Evolutionary conservation across 2,329 filamentous ascomycete genomes (phyloP), one percentile per base, ranked within the genome.

Genomic region (Xylariaceae sp.): DNA sequence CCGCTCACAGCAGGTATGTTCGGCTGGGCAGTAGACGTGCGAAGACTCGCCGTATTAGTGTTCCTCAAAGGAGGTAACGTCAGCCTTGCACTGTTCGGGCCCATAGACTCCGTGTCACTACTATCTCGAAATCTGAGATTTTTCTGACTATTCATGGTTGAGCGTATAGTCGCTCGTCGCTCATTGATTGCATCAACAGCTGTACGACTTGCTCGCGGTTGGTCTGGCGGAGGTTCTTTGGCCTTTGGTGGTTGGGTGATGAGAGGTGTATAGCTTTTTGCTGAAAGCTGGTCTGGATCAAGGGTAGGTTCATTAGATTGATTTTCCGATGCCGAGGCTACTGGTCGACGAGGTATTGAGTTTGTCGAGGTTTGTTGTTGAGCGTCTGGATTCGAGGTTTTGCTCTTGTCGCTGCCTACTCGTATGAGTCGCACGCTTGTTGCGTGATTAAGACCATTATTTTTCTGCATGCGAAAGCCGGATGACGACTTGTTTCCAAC

Each of bases 341-440:
- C 40, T 14, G 22, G 46, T 17, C 38, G 41, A 14, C 50, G 48
- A 39, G 45, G 42, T 38, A 51, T 42, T 17, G 44, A 33, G 17
- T 48, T 52, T 13, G 45, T 33, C 13, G 22, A 28, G 4, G 22
- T 34, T 12, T 22, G 45, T 12, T 49, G 33, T 34, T 40, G 48
- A 17, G 31, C 16, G 6, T 42, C 36, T 17, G 14, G n/a, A 16
- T n/a, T 18, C 49, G 48, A 34, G 34, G 34, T 33, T 28, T 48
- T 55, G 43, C 47, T 46, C 40, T 65, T 66, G 31, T 51, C 51
- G 42, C 58, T 66, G 31, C 60, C 57, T 14, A 68, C 64, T 49
- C 64, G 60, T 41, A 68, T 67, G 31, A 68, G 53, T 14, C 64
- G 63, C 14, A 67, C 65, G 31, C 58, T 60, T 10, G 60, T 66